Percentiles rank a stretch among this genome's conserved stretches.
Evolutionary conservation across 2,329 filamentous ascomycete genomes (phyloP).

Genomic region (Phaeosphaeria sp.): DNA sequence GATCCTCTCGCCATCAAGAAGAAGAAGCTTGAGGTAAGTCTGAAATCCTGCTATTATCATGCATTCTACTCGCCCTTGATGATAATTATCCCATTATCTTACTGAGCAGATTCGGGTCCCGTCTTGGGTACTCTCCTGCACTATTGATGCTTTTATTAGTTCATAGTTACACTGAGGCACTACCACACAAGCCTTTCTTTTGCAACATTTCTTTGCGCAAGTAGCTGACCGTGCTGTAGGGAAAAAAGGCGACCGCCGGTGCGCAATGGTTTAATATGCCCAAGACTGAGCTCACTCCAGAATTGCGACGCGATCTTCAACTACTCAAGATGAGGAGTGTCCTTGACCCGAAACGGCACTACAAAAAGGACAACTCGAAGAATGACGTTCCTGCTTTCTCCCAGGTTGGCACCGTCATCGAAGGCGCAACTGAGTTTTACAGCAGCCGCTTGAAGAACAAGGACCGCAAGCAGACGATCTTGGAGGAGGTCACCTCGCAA

Average conservation of each 20-base stretch:
- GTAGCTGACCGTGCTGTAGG: conserved; percentile 48
- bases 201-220: conserved; percentile 5
- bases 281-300: conserved; percentile 79
- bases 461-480: conserved; percentile 84
- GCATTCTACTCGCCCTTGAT: conserved; percentile 54
- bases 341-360: conserved; percentile 86
- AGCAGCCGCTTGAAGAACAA: conserved; percentile 82
- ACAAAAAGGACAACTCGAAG: conserved; percentile 83
- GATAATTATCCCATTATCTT: conserved; percentile 72
- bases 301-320: conserved; percentile 88
- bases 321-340: conserved; percentile 87
- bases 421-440: conserved; percentile 88
- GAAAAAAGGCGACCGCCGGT: conserved; percentile 73
- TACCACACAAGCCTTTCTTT: conserved; percentile 7
- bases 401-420: conserved; percentile 85
- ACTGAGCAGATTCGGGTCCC: conserved; percentile 77
- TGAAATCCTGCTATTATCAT: not conserved
- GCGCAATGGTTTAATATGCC: conserved; percentile 87
- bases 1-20: conserved; percentile 58
- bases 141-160: conserved; percentile 67
- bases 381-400: conserved; percentile 79
- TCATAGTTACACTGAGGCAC: conserved; percentile 79
- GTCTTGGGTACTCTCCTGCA: conserved; percentile 81
- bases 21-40: conserved; percentile 59
- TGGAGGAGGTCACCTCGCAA: conserved; percentile 79